These are phyloP conservation scores for Seiridium cupressi DNA, from an alignment of 2,329 filamentous ascomycete species.

Conservation along the genomic window DNA sequence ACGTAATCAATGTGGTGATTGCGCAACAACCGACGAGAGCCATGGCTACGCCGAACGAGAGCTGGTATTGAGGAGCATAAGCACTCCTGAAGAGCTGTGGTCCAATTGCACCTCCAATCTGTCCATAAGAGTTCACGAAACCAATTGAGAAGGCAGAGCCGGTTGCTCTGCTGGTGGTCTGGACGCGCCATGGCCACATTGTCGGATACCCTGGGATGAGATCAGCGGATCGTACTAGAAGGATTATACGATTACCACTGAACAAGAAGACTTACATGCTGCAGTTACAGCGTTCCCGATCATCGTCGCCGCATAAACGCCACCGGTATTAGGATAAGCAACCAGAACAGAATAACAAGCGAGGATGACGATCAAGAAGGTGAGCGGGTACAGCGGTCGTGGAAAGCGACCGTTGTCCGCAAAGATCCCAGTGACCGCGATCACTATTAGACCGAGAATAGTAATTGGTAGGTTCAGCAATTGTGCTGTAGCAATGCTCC, in stretches of 20 bases:
- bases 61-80: conserved; percentile 43
- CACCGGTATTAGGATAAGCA: conserved; percentile 42
- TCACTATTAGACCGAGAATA: conserved; percentile 38
- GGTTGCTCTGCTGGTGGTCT: conserved; percentile 43
- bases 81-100: conserved; percentile 43
- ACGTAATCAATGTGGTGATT: conserved; percentile 37
- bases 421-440: conserved; percentile 37
- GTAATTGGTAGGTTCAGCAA: conserved; percentile 48
- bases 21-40: conserved; percentile 41
- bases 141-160: conserved; percentile 49
- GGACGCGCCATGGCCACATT: conserved; percentile 53
- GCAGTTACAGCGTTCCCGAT: conserved; percentile 40
- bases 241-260: no score
- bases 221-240: no score
- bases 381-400: conserved; percentile 40
- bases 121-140: conserved; percentile 48
- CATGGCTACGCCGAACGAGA: conserved; percentile 42
- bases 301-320: conserved; percentile 44
- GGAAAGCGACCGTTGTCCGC: conserved; percentile 41
- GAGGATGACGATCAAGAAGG: conserved; percentile 39
- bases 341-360: conserved; percentile 44
- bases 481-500: conserved; percentile 43
- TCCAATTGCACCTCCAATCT: conserved; percentile 46
- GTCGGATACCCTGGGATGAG: conserved; percentile 35
- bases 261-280: conserved; percentile 21